Percentiles rank a stretch among this genome's conserved stretches.
Conservation (phyloP, 192 early-diverging fungal genomes). For the Spinellus fusiger region DNA sequence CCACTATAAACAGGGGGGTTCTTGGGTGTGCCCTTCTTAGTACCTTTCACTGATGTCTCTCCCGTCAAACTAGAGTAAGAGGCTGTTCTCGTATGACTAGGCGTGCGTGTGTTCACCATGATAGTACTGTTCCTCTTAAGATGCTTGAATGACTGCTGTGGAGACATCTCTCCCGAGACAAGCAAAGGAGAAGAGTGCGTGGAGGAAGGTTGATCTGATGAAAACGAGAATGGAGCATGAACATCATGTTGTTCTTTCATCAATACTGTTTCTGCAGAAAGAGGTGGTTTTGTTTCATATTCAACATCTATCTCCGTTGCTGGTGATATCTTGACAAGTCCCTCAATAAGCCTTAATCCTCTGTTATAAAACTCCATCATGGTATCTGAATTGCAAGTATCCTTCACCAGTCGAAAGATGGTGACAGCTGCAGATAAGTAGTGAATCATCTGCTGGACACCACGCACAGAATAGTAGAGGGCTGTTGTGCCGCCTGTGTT, state of each 20-base stretch:
- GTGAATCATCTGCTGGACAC: constrained; percentile 27
- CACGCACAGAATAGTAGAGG: constrained; percentile 11
- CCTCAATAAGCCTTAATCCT: neutral
- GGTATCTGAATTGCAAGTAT: neutral
- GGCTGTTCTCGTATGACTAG: neutral
- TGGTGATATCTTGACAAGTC: neutral
- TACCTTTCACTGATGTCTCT: neutral
- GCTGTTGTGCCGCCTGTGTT: neutral
- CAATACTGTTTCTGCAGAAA: neutral
- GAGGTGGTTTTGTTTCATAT: neutral
- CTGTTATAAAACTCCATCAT: neutral
- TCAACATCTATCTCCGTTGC: constrained; percentile 3
- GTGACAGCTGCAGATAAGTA: constrained; percentile 21
- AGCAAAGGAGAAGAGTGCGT: neutral
- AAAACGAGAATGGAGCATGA: neutral
- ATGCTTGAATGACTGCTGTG: neutral
- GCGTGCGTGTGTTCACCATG: neutral
- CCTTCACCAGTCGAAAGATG: neutral
- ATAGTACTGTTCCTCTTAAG: neutral
- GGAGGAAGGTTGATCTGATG: constrained; percentile 7
- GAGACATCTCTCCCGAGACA: constrained; percentile 3
- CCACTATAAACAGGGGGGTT: too few species aligned
- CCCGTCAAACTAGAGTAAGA: neutral
- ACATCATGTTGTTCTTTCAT: neutral
- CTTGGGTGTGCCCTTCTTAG: too few species aligned